Conservation (phyloP, 2,329 filamentous ascomycete genomes). For the Trichoderma hamatum region DNA sequence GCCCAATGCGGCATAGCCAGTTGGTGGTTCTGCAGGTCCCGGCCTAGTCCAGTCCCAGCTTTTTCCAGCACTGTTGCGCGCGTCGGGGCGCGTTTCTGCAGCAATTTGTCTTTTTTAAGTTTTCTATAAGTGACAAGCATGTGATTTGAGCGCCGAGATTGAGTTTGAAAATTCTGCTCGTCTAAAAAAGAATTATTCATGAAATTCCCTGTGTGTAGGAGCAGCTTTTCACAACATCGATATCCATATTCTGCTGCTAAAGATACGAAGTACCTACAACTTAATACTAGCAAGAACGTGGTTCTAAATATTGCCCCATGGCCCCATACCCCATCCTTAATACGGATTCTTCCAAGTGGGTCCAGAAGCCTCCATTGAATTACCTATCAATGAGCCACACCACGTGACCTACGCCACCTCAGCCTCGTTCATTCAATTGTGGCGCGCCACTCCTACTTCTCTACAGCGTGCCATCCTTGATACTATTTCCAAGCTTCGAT, state of each 20-base stretch:
- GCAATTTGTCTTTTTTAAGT: background rate
- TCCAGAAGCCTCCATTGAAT: background rate
- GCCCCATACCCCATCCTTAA: background rate
- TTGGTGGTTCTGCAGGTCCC: constrained; percentile 20
- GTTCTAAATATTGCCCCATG: background rate
- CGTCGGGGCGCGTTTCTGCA: constrained; percentile 17
- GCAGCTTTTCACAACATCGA: background rate
- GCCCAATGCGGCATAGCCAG: constrained; percentile 9
- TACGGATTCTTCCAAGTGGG: background rate
- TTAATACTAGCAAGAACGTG: background rate
- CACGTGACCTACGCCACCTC: constrained; percentile 35
- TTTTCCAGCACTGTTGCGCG: background rate
- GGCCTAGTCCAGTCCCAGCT: background rate
- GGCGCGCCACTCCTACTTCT: constrained; percentile 33
- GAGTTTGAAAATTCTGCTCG: too few species aligned
- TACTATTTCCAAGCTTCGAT: constrained; percentile 28
- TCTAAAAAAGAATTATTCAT: background rate
- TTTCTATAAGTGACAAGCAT: background rate
- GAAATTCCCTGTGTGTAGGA: background rate
- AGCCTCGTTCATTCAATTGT: constrained; percentile 31
- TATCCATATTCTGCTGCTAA: background rate
- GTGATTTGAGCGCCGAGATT: too few species aligned
- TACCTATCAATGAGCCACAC: constrained; percentile 39
- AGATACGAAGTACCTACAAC: background rate
- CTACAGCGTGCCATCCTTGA: constrained; percentile 16